Evolutionary conservation across 192 early-diverging fungal genomes (phyloP).

Genomic region (Coemansia asiatica): DNA sequence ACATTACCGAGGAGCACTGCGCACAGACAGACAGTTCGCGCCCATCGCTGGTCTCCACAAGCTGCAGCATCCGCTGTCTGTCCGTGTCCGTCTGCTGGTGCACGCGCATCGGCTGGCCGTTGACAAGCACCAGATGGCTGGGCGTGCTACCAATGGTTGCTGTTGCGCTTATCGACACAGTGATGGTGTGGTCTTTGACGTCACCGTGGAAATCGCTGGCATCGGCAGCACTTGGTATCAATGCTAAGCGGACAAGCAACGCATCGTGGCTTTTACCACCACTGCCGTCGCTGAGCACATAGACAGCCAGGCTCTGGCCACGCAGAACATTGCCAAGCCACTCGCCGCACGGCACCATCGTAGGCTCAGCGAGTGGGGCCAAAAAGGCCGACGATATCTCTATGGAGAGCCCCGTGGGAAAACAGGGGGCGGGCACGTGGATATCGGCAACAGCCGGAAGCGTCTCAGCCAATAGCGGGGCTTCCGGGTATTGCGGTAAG

Average conservation of each 20-base stretch:
- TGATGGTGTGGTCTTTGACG: neutral
- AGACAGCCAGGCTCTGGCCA: neutral
- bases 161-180: neutral
- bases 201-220: too few relatives aligned
- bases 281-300: neutral
- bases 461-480: constrained; percentile 5
- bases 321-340: neutral
- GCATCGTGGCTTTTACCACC: neutral
- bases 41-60: constrained; percentile 22
- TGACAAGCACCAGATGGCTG: constrained; percentile 17
- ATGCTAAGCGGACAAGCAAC: neutral
- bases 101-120: constrained; percentile 43
- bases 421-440: constrained; percentile 21
- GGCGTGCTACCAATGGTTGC: neutral
- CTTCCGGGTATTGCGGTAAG: constrained; percentile 31
- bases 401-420: constrained; percentile 18
- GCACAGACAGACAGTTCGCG: constrained; percentile 13
- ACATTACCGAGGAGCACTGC: constrained; percentile 22
- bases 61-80: constrained; percentile 13
- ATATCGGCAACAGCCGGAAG: constrained; percentile 43
- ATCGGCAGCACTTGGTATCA: neutral
- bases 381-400: constrained; percentile 5
- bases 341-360: neutral
- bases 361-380: constrained; percentile 6
- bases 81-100: constrained; percentile 10